Evolutionary conservation across 2,329 filamentous ascomycete genomes (phyloP), one percentile per base, ranked within the genome.

Genomic region (Cytospora piceae): DNA sequence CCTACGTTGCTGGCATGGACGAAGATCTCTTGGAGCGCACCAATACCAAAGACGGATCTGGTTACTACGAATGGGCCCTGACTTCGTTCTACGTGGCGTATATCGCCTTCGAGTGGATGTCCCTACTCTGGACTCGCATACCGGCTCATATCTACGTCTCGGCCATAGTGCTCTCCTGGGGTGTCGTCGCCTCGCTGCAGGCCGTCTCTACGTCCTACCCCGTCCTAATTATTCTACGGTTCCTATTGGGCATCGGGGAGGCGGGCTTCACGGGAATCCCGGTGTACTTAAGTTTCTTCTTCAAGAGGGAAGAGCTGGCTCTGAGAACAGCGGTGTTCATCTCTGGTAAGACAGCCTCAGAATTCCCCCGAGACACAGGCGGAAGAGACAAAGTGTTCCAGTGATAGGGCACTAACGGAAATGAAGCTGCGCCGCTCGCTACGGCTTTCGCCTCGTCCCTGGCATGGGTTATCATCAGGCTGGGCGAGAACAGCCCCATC

Each of bases 241-340:
- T 81, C 12, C 71, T 89, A 20, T 78, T 90, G 0, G 88, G 87
- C 12, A 82, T 89, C 11, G 86, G 84, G 46, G 88, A 90, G 77
- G 87, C 88, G 3, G 88, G 85, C 2, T 90, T 90, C 69, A 83
- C 85, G 0, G 86, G 87, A 3, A 82, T 89, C 46, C 87, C 87
- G 0, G 85, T 87, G 66, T 90, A 88, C 70, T 76, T 89, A 37
- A 87, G 85, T 20, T 88, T 88, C 76, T 89, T 89, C 75, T 89
- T 85, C 74, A 84, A 82, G 71, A 77, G 85, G 42, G 79, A 85
- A 54, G 94, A 98, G 76, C 80, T 97, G 39, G 94, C 94, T 0
- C 90, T 95, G 67, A 83, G 94, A 46, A 95, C 91, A 0, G 94
- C 93, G 27, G 83, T 96, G 1, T 96, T 97, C 77, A 89, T 97